Evolutionary conservation across 805 yeast genomes (phyloP), one percentile per base, ranked within the genome.

Genomic region (Ogataea nitratoaversa): DNA sequence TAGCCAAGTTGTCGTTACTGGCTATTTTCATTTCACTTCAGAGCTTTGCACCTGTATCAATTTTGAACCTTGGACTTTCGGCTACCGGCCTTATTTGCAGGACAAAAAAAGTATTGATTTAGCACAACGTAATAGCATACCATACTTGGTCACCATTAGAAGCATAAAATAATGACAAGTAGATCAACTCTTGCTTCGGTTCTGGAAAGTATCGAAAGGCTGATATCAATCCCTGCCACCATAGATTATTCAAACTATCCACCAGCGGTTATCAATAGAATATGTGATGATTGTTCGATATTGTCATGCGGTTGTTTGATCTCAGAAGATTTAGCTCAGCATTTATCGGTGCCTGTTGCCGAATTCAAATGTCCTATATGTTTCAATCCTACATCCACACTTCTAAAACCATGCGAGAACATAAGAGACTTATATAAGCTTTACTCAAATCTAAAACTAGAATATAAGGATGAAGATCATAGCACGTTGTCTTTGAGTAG

Each of bases 271-370:
- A 38, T 60, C 5, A 43, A 40, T 8, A 47, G 41, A 7, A 38
- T 56, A 2, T 52, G 54, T 12, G 40, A 44, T n/a, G 70, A 65
- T 37, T 48, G 55, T 25, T 53, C 62, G 2, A 54, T 65, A 23
- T 46, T 68, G 3, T 47, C 65, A 1, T 70, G 75, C 47, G 75
- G 74, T 1, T 67, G 72, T 47, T 37, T 69, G 2, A 50, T 69
- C 5, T 64, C 72, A 1, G 65, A 63, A 27, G 38, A 38, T 5
- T 43, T 68, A 5, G 62, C 56, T 1, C 42, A 40, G 2, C 47
- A 49, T 17, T 37, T 65, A 9, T 34, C 53, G 2, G 18, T 54
- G 32, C 40, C 52, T 23, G 29, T 38, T 2, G 17, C 43, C 8
- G 22, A 44, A 41, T 50, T 66, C 52, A 19, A 39, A 5, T 71